These are phyloP conservation scores for Rhizoclosmatium globosum DNA, from an alignment of 192 early-diverging fungal genomes.

Conservation along the genomic window DNA sequence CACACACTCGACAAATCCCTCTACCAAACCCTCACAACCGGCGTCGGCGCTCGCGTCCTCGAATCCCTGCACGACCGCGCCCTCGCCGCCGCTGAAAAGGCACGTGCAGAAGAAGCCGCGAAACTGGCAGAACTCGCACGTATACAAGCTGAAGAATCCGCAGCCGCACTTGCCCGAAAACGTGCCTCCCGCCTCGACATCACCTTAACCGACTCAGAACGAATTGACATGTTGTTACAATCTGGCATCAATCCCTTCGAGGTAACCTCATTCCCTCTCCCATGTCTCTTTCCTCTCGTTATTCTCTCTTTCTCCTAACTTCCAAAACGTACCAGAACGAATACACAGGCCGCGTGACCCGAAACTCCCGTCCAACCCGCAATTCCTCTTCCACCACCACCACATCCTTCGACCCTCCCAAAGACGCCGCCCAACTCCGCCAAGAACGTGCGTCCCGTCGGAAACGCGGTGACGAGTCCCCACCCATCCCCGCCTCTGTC, in stretches of 20 bases:
- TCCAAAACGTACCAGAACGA: too few relatives aligned
- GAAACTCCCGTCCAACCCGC: too few relatives aligned
- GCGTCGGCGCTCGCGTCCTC: slow-evolving; percentile 67
- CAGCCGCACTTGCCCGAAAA: not conserved
- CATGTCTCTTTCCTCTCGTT: too few relatives aligned
- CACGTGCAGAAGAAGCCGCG: too few relatives aligned
- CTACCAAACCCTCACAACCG: slow-evolving; percentile 59
- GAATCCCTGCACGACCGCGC: slow-evolving; percentile 41
- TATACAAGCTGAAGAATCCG: not conserved
- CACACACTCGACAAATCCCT: slow-evolving; percentile 66
- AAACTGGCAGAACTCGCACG: too few relatives aligned
- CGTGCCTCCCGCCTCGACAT: not conserved
- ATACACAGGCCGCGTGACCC: too few relatives aligned
- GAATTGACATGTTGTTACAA: too few relatives aligned
- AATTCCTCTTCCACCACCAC: not conserved
- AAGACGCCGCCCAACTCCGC: slow-evolving; percentile 43
- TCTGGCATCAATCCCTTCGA: too few relatives aligned
- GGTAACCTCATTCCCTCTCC: too few relatives aligned
- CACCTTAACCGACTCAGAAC: too few relatives aligned
- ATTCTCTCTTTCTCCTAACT: too few relatives aligned
- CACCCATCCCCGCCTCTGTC: not conserved
- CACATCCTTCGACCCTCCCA: slow-evolving; percentile 1
- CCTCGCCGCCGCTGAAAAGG: too few relatives aligned
- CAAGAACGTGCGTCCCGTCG: slow-evolving; percentile 39
- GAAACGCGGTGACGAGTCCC: not conserved